Conservation (phyloP, 164 flowering plant genomes). For the Brasenia schreberi region DNA sequence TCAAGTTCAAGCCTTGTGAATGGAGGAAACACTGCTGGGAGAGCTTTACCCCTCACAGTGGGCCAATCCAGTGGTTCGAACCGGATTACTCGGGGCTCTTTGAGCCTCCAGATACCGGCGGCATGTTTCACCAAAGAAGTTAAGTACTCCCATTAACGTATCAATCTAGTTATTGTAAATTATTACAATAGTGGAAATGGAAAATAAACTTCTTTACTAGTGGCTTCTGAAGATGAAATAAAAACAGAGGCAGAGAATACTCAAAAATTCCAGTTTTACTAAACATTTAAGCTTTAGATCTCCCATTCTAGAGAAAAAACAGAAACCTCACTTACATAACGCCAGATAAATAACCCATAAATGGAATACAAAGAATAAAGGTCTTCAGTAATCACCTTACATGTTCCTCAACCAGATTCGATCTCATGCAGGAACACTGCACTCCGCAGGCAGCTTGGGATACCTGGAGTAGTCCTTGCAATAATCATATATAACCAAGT, state of each 20-base stretch:
- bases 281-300: neutral
- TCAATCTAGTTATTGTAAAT: too few species aligned
- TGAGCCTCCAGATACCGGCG: too few species aligned
- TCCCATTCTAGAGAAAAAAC: neutral
- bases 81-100: too few species aligned
- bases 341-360: neutral
- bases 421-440: conserved; percentile 66
- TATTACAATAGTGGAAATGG: too few species aligned
- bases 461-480: conserved; percentile 61
- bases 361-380: neutral
- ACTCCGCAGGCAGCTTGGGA: conserved; percentile 53
- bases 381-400: neutral
- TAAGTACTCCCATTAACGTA: too few species aligned
- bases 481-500: conserved; percentile 75
- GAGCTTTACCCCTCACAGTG: too few species aligned
- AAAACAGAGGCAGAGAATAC: neutral
- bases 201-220: too few species aligned
- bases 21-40: too few species aligned
- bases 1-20: too few species aligned
- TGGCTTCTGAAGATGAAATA: too few species aligned
- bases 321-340: neutral
- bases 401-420: conserved; percentile 6
- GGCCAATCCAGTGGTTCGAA: too few species aligned
- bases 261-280: neutral
- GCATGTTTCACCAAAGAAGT: too few species aligned